Base-by-base conservation (phyloP, 1,139 yeast genomes). In the Suhomyces taliae region DNA sequence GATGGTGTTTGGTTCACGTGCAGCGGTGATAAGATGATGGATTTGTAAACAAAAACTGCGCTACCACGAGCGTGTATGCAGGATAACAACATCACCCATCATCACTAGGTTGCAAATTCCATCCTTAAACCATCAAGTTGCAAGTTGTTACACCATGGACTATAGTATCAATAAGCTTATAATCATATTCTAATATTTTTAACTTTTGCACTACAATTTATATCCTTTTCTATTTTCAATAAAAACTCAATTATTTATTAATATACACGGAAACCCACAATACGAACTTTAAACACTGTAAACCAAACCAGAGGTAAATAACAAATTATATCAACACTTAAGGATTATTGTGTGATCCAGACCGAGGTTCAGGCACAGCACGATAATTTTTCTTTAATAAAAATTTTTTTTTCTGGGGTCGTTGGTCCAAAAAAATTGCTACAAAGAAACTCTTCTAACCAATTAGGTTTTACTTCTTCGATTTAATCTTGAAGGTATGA, bases 401-500 rank as follows among this genome's bases (percentile, higher is more conserved):
- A 4, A 19, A 19, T 6, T 6, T 6, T 19, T 19, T 19, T 19
- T 19, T 19, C 4, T 2, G 24, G 24, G 15, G 24, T 19, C 24
- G 24, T 19, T 19, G 24, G 24, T 19, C 24, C 24, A 19, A 19
- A 2, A 19, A 19, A 19, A 19, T 6, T 19, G 3, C 24, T 4
- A 4, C 24, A 19, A 19, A 19, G 6, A 6, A 19, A 10, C 29
- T 12, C 27, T 29, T 31, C 34, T 26, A 19, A 40, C 6, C 24
- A 19, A 19, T 19, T 19, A 19, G 24, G 24, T 19, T 27, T 49
- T 51, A 64, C 49, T 66, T 67, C 58, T 72, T 74, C 27, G 63
- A 55, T 50, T 72, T 73, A 47, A 73, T 70, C 45, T 64, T 68
- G 56, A 74, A 74, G 14, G 72, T 65, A 53, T 69, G 74, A 50